Conservation (phyloP, 495 filamentous ascomycete genomes). For the Saxispiralis lemnorum region DNA sequence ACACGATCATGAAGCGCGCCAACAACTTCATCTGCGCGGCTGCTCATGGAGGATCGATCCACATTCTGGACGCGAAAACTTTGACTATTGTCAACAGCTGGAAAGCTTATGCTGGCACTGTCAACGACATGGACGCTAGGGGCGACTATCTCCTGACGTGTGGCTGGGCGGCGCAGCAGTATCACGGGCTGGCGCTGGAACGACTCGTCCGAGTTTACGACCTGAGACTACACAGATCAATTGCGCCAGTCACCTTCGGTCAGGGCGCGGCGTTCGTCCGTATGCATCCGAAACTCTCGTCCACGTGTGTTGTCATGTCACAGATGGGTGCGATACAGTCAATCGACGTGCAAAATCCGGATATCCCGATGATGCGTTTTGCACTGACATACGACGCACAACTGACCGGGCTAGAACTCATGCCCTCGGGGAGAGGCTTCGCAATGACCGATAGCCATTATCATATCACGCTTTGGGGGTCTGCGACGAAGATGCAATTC, state of each 20-base stretch:
- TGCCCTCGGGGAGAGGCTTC: slow-evolving; percentile 76
- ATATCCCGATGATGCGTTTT: slow-evolving; percentile 76
- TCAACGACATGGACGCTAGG: slow-evolving; percentile 91
- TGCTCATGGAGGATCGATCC: slow-evolving; percentile 62
- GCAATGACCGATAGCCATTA: slow-evolving; percentile 64
- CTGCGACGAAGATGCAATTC: slow-evolving; percentile 74
- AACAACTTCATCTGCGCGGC: slow-evolving; percentile 75
- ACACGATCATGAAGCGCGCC: slow-evolving; percentile 78
- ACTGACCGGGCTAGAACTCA: slow-evolving; percentile 64
- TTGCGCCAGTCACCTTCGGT: slow-evolving; percentile 82
- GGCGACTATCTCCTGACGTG: slow-evolving; percentile 86
- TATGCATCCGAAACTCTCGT: slow-evolving; percentile 86
- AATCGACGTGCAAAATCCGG: slow-evolving; percentile 86
- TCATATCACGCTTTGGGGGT: slow-evolving; percentile 78
- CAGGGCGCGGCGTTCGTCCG: slow-evolving; percentile 80
- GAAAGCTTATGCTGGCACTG: slow-evolving; percentile 65
- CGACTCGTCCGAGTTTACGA: slow-evolving; percentile 88
- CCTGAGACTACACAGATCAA: slow-evolving; percentile 62
- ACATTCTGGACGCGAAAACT: slow-evolving; percentile 63
- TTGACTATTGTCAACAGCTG: slow-evolving; percentile 67
- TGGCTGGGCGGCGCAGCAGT: slow-evolving; percentile 64
- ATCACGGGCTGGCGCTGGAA: slow-evolving; percentile 54
- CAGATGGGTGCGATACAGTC: slow-evolving; percentile 84
- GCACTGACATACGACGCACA: slow-evolving; percentile 49
- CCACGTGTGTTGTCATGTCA: slow-evolving; percentile 78